A percentile compares a stretch with the other conserved stretches of the same genome.
Conservation (phyloP, 495 filamentous ascomycete species). For the Hypoxylon intermedium region DNA sequence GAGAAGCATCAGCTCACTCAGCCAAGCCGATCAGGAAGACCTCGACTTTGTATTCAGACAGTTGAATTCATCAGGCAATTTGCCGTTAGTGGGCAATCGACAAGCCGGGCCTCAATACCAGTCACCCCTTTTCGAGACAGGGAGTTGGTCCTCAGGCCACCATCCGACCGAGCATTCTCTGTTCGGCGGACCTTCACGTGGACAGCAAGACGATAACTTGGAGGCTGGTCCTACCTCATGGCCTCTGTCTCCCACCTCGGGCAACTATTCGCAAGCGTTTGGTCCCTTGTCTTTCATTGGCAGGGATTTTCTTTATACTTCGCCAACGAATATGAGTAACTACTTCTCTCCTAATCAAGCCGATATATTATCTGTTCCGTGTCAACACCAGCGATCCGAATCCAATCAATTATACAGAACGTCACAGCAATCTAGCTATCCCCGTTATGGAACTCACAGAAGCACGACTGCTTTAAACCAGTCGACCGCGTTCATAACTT, state of each 20-base stretch:
- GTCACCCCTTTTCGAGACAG: too few relatives aligned
- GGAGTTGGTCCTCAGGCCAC: too few relatives aligned
- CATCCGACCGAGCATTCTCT: too few relatives aligned
- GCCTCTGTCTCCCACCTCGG: too few relatives aligned
- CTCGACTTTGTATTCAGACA: constrained; percentile 12
- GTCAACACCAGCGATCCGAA: neutral
- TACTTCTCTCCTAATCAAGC: neutral
- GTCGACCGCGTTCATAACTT: constrained; percentile 1
- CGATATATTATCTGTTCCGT: neutral
- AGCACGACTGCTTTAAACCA: neutral
- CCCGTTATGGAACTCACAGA: neutral
- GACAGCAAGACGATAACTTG: too few relatives aligned
- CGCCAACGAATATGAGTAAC: neutral
- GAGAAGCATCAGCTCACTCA: neutral
- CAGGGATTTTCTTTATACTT: neutral
- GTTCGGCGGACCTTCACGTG: neutral
- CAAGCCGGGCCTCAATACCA: neutral
- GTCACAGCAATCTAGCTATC: neutral
- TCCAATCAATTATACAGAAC: neutral
- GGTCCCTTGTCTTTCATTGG: too few relatives aligned
- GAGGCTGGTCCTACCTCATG: too few relatives aligned
- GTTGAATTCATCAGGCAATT: constrained; percentile 4
- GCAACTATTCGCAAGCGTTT: too few relatives aligned
- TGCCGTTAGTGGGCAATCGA: neutral
- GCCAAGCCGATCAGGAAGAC: neutral